Base-by-base conservation (phyloP, 768 basidiomycete genomes). In the Suillus americanus region DNA sequence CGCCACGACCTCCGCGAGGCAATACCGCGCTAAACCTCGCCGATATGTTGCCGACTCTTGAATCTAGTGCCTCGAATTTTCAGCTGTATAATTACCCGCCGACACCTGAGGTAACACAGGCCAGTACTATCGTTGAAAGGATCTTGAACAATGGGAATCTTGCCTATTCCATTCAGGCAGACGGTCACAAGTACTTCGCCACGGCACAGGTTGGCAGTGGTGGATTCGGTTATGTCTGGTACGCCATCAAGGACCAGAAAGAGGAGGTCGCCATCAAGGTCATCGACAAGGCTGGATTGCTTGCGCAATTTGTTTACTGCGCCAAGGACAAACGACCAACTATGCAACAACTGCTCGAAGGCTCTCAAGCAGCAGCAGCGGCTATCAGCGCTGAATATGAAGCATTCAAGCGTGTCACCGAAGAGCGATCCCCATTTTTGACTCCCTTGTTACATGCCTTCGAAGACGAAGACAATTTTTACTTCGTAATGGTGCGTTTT, bases 201-300 rank as follows among this genome's bases (percentile, higher is more conserved):
- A 55, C 54, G 33, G 40, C 55, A 30, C 60, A 64, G 18, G 23
- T 67, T 9, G 66, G 66, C 33, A 41, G 59, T 16, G 66, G 64
- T 23, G 64, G 60, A 7, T 64, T 57, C 38, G 66, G 64, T 25
- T 64, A 60, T 23, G 64, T 65, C 46, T 65, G 61, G 64, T 61
- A 60, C 16, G 66, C 60, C 33, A 61, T 65, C 25, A 28, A 50
- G 23, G 59, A 64, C 48, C 33, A 43, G 10, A 43, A 60, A n/a
- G 64, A 61, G 60, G 64, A 67, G 16, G 66, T 67, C 18, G 66
- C 66, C 2, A 62, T 65, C 38, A 67, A 65, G 37, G 64, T 67
- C 46, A 55, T 65, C n/a, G 64, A 57, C 40, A 65, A 45, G 43
- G 41, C 28, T 28, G 41, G 23, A 5, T 45, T 60, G 12, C 57